Evolutionary conservation across 2,329 filamentous ascomycete genomes (phyloP), one percentile per base, ranked within the genome.

Genomic region (Fusarium praegraminearum): DNA sequence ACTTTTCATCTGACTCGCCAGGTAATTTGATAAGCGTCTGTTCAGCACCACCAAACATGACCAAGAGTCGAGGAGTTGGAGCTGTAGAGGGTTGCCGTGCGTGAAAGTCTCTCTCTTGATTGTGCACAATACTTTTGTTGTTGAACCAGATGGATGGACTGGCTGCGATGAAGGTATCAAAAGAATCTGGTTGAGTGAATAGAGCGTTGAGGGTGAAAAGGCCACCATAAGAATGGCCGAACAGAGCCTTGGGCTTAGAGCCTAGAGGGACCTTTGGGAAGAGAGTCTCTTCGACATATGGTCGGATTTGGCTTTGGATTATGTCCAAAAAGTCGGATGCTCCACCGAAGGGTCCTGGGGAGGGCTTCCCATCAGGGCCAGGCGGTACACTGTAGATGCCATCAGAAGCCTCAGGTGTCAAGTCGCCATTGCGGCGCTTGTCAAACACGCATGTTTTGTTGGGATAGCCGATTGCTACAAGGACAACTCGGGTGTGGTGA

Each of bases 61-160:
- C 75, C 2, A 79, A 73, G 3, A 82, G 38, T 26, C 79, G 76
- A 2, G 79, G 71, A 1, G 69, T 57, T 3, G 67, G 72, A 2
- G 53, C 50, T 3, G 49, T 40, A 1, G 46, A 41, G 9, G 50
- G 54, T 5, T 63, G 28, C 1, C 44, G 53, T 11, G 67, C 47
- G 36, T 68, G 62, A 38, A 81, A 79, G 0, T 33, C 11, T 1
- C 61, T 38, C 46, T 79, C 69, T 43, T 78, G 77, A 24, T 79
- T 75, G 1, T 64, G 63, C 11, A 81, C 55, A 20, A 85, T 77
- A 49, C 78, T 82, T 4, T 75, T 67, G 24, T 81, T 67, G 64
- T 84, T 84, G 79, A 83, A 86, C 79, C 80, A 84, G 15, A 85
- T 80, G 0, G 80, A 81, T 0, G 83, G 84, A 32, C 83, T 85